Base-by-base conservation (phyloP, 176 grass and related monocot genomes). In the Leersia perrieri region DNA sequence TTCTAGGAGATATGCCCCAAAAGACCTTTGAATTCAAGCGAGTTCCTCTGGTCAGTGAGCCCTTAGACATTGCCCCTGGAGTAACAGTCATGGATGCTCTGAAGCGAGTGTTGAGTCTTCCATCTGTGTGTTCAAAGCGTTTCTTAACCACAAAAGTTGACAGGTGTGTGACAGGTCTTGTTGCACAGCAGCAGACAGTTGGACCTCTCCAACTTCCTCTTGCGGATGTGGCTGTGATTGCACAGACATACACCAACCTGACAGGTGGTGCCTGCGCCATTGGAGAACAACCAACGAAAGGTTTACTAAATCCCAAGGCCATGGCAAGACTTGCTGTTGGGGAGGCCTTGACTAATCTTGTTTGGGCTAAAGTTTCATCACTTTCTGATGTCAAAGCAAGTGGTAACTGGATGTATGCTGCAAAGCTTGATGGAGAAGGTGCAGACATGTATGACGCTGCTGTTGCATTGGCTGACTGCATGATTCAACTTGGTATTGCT, bases 341-440 rank as follows among this genome's bases (percentile, higher is more conserved):
- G 33, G 95, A 98, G 85, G 92, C 95, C 47, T 89, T 93, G 75
- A 93, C 95, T 76, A 98, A 98, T 88, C 72, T 98, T 74, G 90
- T 98, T 58, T 98, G 95, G 92, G 92, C 92, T 18, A 93, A 94
- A 63, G 90, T 92, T 31, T 87, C 95, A 74, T 92, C 95, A 20
- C 86, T 93, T 66, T 60, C 76, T 44, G 92, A 98, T 78, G 75
- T 98, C 40, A 98, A 98, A 80, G 92, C 95, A 31, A 94, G 95
- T 11, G 92, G 95, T 18, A 98, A 98, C 39, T 94, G 95, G 90
- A 98, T 98, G 95, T 94, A 98, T 60, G 95, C 95, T 81, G 90
- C 95, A 33, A 94, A 98, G 76, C 81, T 94, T 49, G 92, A 98
- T 36, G 95, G 92, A 33, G 90, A 98, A 85, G 95, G 95, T 40